Evolutionary conservation across 2,329 filamentous ascomycete species (phyloP), one percentile per base, ranked within the genome.

Genomic region (Ophioceras dolichostomum): DNA sequence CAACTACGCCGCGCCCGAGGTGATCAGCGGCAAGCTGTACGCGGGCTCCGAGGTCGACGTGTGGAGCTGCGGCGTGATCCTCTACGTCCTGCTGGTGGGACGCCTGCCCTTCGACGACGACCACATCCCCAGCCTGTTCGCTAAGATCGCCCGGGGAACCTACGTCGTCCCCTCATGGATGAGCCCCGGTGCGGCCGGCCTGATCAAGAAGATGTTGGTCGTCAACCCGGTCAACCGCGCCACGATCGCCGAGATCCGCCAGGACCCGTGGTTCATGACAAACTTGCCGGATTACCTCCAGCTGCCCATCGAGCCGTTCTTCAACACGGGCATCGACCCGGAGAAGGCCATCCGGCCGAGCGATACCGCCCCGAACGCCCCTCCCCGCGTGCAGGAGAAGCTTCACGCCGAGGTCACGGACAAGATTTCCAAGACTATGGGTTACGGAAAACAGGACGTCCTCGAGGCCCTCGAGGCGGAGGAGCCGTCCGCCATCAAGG

Each of bases 401-500:
- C 73, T 98, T 20, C 88, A 96, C 55, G 79, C 91, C 42, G 81
- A 86, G 46, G 89, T 96, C 4, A 89, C 94, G 5, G 83, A 88
- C 41, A 96, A 96, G 66, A 81, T 98, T 37, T 91, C 89, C 51
- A 91, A 89, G 62, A 95, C 87, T 1, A 96, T 98, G 88, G 91
- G 91, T 42, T 98, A 98, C 55, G 87, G 83, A 26, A 89, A 85
- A 56, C 82, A 82, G 43, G 91, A 98, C 64, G 89, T 98, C 37
- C 83, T 95, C 54, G 91, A 96, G 58, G 89, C 91, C 17, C 66
- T 98, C 44, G 81, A 83, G 51, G 87, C 86, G 39, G 79, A 91
- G 37, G 91, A 98, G 56, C 91, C 91, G 10, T 96, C 88, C 41
- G 88, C 91, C 10, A 95, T 98, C 67, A 98, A 98, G 62, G 91